These are phyloP conservation scores for Cryptosporidium parvum DNA, from an alignment of 169 alveolate species.

Conservation along the genomic window DNA sequence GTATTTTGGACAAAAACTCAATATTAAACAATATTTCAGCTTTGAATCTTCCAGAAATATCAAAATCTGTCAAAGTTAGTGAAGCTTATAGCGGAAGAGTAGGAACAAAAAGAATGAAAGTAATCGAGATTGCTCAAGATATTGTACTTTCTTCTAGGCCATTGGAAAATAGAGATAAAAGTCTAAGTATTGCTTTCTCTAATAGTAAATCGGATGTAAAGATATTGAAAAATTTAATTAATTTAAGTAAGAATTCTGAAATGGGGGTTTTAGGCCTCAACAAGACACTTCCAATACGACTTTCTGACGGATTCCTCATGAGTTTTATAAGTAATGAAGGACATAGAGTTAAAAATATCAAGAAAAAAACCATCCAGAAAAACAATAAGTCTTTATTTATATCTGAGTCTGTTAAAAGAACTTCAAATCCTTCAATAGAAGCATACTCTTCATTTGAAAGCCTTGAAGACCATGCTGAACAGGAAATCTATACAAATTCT, in stretches of 20 bases:
- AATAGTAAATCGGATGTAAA: background rate
- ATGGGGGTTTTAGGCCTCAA: constrained; percentile 13
- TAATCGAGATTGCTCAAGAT: constrained; percentile 19
- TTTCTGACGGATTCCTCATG: background rate
- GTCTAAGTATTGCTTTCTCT: background rate
- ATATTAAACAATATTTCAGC: background rate
- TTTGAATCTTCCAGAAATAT: background rate
- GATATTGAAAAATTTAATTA: background rate
- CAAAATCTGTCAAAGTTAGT: background rate
- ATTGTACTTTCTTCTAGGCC: background rate
- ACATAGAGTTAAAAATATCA: background rate
- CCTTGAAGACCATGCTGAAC: background rate
- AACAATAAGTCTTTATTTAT: background rate
- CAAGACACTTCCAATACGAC: constrained; percentile 17
- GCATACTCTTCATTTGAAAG: background rate
- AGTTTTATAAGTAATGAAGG: background rate
- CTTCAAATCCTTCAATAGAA: background rate
- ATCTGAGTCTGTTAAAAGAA: background rate
- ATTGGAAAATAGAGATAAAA: background rate
- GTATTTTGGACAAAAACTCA: constrained; percentile 1
- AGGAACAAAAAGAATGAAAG: constrained; percentile 25
- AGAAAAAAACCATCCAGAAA: background rate
- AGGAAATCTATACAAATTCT: background rate
- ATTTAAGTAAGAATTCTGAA: constrained; percentile 9
- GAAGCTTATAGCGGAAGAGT: background rate